Evolutionary conservation across 2,329 filamentous ascomycete species (phyloP).

Genomic region (Apiospora saccharicola): DNA sequence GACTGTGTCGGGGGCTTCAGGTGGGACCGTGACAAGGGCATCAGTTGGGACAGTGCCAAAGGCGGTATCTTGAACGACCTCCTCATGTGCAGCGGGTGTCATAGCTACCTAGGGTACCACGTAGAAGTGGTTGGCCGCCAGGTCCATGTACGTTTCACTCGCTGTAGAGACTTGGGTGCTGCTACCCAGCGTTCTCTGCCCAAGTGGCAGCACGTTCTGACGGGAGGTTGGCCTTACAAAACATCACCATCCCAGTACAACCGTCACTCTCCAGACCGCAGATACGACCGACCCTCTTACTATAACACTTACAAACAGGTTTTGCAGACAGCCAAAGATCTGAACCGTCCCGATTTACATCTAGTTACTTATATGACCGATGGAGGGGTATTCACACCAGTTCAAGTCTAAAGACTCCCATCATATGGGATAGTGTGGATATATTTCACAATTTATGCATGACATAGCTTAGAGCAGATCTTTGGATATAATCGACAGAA

Average conservation of each 20-base stretch:
- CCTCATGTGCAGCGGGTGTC: background rate
- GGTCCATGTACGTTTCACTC: background rate
- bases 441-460: too few species aligned
- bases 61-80: background rate
- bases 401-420: too few species aligned
- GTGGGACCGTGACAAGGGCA: rapidly evolving
- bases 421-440: too few species aligned
- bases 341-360: background rate
- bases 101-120: background rate
- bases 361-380: background rate
- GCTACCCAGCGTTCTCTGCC: background rate
- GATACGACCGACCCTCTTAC: background rate
- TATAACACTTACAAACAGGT: background rate
- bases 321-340: background rate
- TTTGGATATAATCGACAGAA: too few species aligned
- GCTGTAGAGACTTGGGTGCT: background rate
- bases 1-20: rapidly evolving
- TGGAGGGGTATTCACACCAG: background rate
- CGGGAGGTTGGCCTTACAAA: background rate
- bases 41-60: background rate
- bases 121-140: background rate
- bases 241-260: background rate
- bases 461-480: too few species aligned
- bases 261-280: background rate
- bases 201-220: background rate